Evolutionary conservation across 2,329 filamentous ascomycete genomes (phyloP), one percentile per base, ranked within the genome.

Genomic region (Aspergillus fischeri): DNA sequence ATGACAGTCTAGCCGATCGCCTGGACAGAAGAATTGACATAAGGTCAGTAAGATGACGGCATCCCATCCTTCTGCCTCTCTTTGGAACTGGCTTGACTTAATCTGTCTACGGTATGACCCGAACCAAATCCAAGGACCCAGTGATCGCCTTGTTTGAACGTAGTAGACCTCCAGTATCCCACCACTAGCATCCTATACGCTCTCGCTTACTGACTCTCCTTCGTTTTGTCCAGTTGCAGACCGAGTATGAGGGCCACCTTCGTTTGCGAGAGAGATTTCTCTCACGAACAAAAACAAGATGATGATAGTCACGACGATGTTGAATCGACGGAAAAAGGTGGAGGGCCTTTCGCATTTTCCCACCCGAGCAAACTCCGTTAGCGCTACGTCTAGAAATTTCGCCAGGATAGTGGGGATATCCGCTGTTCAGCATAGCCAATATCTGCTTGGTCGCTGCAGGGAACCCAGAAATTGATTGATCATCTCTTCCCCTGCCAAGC

Each of bases 301-400:
- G 41, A 44, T 44, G 21, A 21, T 21, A 20, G 41, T 51, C 29
- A 55, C 28, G 35, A 51, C 17, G 6, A 11, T 50, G 25, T 29
- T 11, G 28, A 47, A 51, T 48, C 49, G 52, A 51, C 38, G 28
- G 20, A 41, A 54, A 47, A 41, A 49, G 41, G 20, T 53, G 32
- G 52, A 38, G 42, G 49, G 29, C 21, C 41, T 20, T 38, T 50
- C 44, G 27, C 35, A 49, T 42, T 17, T 47, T 42, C 47, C 25
- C 44, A 55, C 50, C 62, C 59, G 57, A 64, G 54, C 54, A 58
- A 65, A 61, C 52, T 55, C 61, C 61, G 60, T 55, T 65, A 63
- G 60, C 48, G 58, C 57, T 59, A 63, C 65, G 59, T 67, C 65
- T 65, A 65, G 65, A 67, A 67, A 65, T 67, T 65, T 65, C 63